Base-by-base conservation (phyloP, 805 yeast genomes). In the Starmerella apis region DNA sequence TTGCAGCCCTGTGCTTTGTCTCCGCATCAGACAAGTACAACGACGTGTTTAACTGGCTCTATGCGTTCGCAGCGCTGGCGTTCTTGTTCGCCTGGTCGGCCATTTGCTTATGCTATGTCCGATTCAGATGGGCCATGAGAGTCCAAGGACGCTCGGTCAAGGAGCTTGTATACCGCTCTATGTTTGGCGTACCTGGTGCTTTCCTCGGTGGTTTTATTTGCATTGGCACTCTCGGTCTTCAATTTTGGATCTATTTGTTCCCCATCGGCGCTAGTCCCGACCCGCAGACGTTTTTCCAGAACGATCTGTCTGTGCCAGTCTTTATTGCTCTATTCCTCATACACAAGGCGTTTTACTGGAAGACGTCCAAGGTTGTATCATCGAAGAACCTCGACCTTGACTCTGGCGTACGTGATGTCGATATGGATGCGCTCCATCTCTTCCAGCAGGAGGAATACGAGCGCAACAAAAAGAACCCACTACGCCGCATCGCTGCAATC, bases 221-320 rank as follows among this genome's bases (percentile, higher is more conserved):
- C 63, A 32, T 75, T 31, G 63, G 81, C 49, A 80, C 84, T 53
- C 70, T 86, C 51, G 68, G 76, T 48, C 84, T 87, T 28, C 90
- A 84, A 69, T 83, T 85, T 71, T 86, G 88, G 86, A 72, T 81
- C 54, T 87, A 90, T 16, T 67, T 83, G 43, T 83, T 73, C 73
- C 95, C 94, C 48, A 62, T 79, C 67, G 78, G 71, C 22, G 62
- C 41, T 8, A 13, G 16, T 5, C 50, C 56, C 4, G 47, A 43
- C 32, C 46, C 59, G 24, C 31, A 41, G 44, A 41, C 44, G 8
- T 78, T 48, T 43, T 57, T 57, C 57, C 58, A 57, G 77, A 78
- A 46, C 68, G 79, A 44, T 71, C 43, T 57, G 46, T 78, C 42
- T 80, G 83, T 53, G 22, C 62, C 62, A 8, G 51, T 52, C 6